Base-by-base conservation (phyloP, 768 basidiomycete genomes). In the Aureoboletus auriporus region DNA sequence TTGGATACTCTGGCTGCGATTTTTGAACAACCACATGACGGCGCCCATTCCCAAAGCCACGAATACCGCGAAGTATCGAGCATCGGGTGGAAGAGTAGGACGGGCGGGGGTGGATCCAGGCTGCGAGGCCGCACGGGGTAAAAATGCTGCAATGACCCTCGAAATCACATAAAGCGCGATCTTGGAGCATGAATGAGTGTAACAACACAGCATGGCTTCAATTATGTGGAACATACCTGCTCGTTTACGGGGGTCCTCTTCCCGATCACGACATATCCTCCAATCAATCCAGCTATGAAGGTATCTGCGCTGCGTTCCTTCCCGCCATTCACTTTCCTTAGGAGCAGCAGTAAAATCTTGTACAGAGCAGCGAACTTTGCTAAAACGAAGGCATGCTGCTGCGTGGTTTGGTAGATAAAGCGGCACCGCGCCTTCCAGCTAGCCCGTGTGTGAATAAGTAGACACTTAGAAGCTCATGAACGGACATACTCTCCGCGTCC, bases 91-190 rank as follows among this genome's bases (percentile, higher is more conserved):
- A 31, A 91, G 20, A 23, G 20, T 67, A 4, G 93, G 89, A 60
- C 77, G 81, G 37, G 77, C 75, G 33, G 68, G 52, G 5, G 20
- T 23, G 20, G 20, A 23, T 23, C 20, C 20, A 23, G 75, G 55
- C 6, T 74, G 62, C 4, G 72, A 66, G 8, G 73, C 62, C 27
- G 87, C 79, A 51, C 96, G 85, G 5, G 96, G 93, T 31, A 99
- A 76, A 71, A 95, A 84, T 7, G 95, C 88, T n/a, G 94, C 86
- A 38, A 98, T 75, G 39, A 95, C 90, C 42, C 96, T 85, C 23
- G 92, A 92, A 50, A 89, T 82, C 52, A 99, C 91, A 62, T 98
- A 99, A 51, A 99, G 83, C 17, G 98, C 96, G 58, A 98, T 96
- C 91, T 96, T 54, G 44, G 27, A 39, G 44, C 31, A 38, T 31